Evolutionary conservation across 1,284 basidiomycete species (phyloP).

Genomic region (Rhodotorula sp.): DNA sequence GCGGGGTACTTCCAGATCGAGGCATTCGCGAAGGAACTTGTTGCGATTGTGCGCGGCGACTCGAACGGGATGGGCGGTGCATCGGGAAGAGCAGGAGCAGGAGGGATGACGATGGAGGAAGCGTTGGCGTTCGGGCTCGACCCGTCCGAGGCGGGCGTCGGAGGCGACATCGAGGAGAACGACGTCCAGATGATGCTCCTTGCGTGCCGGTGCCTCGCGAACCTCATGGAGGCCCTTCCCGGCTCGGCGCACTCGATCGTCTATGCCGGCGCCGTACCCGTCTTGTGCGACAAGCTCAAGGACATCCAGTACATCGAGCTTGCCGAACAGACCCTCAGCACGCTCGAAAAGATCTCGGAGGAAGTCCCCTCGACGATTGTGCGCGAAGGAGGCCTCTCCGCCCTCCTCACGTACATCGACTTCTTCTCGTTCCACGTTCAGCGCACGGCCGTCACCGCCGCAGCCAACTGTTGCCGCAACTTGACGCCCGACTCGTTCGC

Average conservation of each 20-base stretch:
- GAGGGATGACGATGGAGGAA: conserved; percentile 50
- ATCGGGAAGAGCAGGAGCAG: conserved; percentile 53
- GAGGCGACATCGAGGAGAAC: conserved; percentile 31
- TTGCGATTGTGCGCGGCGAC: conserved; percentile 84
- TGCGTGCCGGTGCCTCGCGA: conserved; percentile 89
- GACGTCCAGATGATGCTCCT: conserved; percentile 64
- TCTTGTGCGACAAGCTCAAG: conserved; percentile 88
- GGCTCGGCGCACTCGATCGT: conserved; percentile 91
- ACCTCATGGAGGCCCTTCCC: conserved; percentile 93
- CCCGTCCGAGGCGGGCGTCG: conserved; percentile 36
- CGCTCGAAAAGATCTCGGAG: conserved; percentile 93
- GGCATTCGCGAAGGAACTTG: conserved; percentile 85
- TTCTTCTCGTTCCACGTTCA: conserved; percentile 97
- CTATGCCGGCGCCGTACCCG: conserved; percentile 89
- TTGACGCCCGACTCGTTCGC: conserved; percentile 78
- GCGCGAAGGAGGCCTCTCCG: conserved; percentile 84
- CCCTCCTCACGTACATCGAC: conserved; percentile 87
- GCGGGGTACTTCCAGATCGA: conserved; percentile 92
- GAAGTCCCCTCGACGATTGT: conserved; percentile 93
- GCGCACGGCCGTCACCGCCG: conserved; percentile 90
- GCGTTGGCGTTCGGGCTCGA: conserved; percentile 53
- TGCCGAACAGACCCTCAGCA: conserved; percentile 92
- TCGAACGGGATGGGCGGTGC: conserved; percentile 35
- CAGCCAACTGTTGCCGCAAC: conserved; percentile 90
- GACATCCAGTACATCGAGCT: conserved; percentile 96